A percentile compares a stretch with the other conserved stretches of the same genome.
These are phyloP conservation scores for Ambispora gerdemannii DNA, from an alignment of 192 early-diverging fungal genomes.

Conservation along the genomic window DNA sequence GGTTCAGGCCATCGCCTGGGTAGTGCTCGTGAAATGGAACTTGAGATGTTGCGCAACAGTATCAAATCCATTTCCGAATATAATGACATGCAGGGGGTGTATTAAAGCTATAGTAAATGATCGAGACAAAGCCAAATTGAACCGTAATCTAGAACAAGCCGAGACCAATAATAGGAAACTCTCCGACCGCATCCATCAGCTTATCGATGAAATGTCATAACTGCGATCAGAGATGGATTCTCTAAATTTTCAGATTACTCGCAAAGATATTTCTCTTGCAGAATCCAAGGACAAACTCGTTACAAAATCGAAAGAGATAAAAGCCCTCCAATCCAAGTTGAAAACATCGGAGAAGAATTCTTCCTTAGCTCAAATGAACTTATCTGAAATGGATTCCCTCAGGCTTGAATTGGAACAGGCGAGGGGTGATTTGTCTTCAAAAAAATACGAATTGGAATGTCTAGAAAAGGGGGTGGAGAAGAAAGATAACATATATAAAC, in stretches of 20 bases:
- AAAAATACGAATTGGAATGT: neutral
- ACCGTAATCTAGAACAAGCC: neutral
- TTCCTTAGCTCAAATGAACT: neutral
- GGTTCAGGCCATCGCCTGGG: neutral
- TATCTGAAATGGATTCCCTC: neutral
- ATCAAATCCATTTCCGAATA: neutral
- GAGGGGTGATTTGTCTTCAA: neutral
- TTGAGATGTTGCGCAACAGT: neutral
- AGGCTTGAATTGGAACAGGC: neutral
- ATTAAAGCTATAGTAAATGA: neutral
- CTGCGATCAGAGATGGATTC: too few species aligned
- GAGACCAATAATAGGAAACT: neutral
- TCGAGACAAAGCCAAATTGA: neutral
- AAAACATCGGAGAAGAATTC: neutral
- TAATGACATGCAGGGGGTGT: neutral
- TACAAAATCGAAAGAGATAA: neutral
- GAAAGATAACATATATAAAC: neutral
- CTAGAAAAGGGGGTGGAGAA: neutral
- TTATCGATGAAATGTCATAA: neutral
- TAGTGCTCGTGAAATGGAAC: neutral
- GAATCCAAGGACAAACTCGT: neutral
- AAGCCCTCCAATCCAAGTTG: neutral
- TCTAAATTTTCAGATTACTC: too few species aligned
- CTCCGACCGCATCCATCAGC: neutral
- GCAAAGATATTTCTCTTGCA: slow-evolving; percentile 8